These are phyloP conservation scores for Torulaspora quercuum DNA, from an alignment of 805 yeast species.

Conservation along the genomic window DNA sequence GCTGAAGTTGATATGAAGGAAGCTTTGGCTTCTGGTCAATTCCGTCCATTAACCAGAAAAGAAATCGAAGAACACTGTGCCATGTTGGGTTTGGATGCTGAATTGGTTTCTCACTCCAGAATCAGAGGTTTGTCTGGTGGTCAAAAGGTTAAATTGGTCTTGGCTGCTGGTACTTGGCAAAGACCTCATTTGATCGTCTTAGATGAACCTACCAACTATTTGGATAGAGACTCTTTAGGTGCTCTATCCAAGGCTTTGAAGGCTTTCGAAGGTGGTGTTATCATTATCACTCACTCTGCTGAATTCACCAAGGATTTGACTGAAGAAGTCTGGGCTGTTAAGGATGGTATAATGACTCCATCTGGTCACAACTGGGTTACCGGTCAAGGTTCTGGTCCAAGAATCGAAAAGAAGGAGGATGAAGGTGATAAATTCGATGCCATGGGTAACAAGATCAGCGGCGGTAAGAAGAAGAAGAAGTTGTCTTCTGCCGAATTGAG, in stretches of 20 bases:
- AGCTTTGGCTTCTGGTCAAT: slow-evolving; percentile 99
- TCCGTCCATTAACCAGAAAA: slow-evolving; percentile 99
- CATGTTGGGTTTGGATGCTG: slow-evolving; percentile 97
- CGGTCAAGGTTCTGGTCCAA: slow-evolving; percentile 99
- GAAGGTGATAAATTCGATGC: slow-evolving; percentile 99
- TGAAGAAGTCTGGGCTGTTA: slow-evolving; percentile 99
- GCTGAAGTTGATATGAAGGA: slow-evolving; percentile 99
- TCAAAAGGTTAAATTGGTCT: slow-evolving; percentile 98
- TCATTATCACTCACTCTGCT: slow-evolving; percentile 99
- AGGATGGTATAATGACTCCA: slow-evolving; percentile 98
- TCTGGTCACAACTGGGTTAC: slow-evolving; percentile 99
- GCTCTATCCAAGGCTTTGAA: slow-evolving; percentile 99
- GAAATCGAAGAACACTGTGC: slow-evolving; percentile 99
- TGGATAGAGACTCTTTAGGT: slow-evolving; percentile 99
- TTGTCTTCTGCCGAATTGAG: slow-evolving; percentile 98
- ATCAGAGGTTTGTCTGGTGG: slow-evolving; percentile 99
- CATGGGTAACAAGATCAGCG: slow-evolving; percentile 99
- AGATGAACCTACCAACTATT: slow-evolving; percentile 99
- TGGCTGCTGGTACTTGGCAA: slow-evolving; percentile 99
- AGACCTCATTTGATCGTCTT: slow-evolving; percentile 99
- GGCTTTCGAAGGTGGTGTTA: slow-evolving; percentile 99
- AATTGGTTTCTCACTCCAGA: slow-evolving; percentile 99
- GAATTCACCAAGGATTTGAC: slow-evolving; percentile 99
- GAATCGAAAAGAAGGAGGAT: slow-evolving; percentile 92
- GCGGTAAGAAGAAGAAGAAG: slow-evolving; percentile 95